phyloP scores from a whole-genome alignment of 1,284 basidiomycete genomes.

The Pisolithus thermaeus region DNA sequence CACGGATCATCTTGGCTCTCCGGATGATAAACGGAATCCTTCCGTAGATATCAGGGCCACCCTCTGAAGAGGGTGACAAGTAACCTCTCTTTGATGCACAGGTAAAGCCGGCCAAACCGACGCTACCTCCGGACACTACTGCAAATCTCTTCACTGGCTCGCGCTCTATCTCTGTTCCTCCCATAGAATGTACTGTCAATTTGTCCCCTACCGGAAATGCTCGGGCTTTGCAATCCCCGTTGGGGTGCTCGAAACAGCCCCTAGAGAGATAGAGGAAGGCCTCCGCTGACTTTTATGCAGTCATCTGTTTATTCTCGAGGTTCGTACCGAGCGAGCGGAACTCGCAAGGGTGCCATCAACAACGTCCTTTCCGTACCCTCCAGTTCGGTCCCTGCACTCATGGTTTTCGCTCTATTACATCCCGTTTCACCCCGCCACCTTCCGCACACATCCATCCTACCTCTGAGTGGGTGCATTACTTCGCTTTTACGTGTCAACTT shows the following conservation, averaged over 20 bases:
- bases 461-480: background rate
- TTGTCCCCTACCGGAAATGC: too few relatives aligned
- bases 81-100: constrained; percentile 61
- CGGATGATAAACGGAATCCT: constrained; percentile 29
- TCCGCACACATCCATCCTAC: background rate
- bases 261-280: constrained; percentile 38
- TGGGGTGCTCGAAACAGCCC: constrained; percentile 50
- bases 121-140: constrained; percentile 10
- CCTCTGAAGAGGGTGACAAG: constrained; percentile 23
- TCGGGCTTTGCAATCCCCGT: constrained; percentile 47
- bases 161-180: too few relatives aligned
- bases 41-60: constrained; percentile 33
- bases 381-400: constrained; percentile 7
- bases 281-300: constrained; percentile 45
- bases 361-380: constrained; percentile 26
- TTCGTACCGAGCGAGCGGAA: constrained; percentile 14
- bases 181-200: too few relatives aligned
- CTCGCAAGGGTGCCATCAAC: constrained; percentile 22
- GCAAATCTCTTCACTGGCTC: too few relatives aligned
- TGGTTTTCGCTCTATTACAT: constrained; percentile 2
- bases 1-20: constrained; percentile 2
- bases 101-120: constrained; percentile 20
- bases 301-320: constrained; percentile 29
- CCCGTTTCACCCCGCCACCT: background rate
- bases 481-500: background rate